Conservation (phyloP, 179 eudicot genomes). For the Drosera spatulata region DNA sequence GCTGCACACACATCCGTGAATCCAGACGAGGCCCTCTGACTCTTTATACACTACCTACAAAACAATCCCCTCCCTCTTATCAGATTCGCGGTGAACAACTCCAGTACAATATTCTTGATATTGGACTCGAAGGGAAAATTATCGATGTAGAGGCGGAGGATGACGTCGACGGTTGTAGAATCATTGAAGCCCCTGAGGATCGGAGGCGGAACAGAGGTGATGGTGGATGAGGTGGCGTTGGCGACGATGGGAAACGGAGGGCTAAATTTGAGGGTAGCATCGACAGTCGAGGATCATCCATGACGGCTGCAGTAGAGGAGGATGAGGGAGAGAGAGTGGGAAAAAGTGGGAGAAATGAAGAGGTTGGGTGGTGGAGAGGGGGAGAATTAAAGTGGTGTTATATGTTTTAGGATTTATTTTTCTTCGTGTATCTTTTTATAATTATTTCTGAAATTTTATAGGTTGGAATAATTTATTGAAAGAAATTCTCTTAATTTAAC, state of each 20-base stretch:
- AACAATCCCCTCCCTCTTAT: constrained; percentile 79
- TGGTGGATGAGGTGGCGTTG: constrained; percentile 5
- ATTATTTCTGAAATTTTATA: no score
- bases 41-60: constrained; percentile 78
- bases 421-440: no score
- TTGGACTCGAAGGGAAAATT: constrained; percentile 26
- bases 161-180: constrained; percentile 57
- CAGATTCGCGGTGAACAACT: constrained; percentile 62
- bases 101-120: constrained; percentile 69
- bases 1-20: constrained; percentile 87
- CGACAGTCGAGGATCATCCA: no score
- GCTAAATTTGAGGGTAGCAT: constrained; percentile 5
- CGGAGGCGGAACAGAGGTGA: constrained; percentile 9
- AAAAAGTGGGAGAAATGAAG: no score
- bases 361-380: no score
- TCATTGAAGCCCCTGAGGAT: constrained; percentile 54
- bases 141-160: constrained; percentile 51
- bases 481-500: no score
- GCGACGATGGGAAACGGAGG: constrained; percentile 7
- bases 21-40: constrained; percentile 87
- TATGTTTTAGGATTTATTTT: no score
- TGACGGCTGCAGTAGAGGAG: no score
- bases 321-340: no score
- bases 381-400: no score
- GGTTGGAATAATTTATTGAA: no score